Evolutionary conservation across 2,329 filamentous ascomycete species (phyloP).

Genomic region (Dactylellina cionopaga): DNA sequence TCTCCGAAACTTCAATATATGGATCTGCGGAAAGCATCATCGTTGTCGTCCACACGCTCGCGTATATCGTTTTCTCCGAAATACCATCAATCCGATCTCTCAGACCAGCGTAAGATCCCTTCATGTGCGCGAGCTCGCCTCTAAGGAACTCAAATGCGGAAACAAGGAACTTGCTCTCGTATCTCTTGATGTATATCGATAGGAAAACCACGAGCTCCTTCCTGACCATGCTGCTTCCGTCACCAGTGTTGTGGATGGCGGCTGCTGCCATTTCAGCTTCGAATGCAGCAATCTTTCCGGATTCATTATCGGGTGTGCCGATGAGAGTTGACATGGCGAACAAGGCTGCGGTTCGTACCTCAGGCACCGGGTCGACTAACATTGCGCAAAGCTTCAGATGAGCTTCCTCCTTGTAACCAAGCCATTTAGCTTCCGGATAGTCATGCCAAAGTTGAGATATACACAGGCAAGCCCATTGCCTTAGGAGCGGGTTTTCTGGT

Average conservation of each 20-base stretch:
- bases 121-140: slow-evolving; percentile 54
- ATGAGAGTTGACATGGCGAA: slow-evolving; percentile 94
- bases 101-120: slow-evolving; percentile 56
- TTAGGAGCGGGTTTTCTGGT: slow-evolving; percentile 83
- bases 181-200: slow-evolving; percentile 87
- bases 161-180: slow-evolving; percentile 91
- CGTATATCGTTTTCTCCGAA: slow-evolving; percentile 89
- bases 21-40: slow-evolving; percentile 92
- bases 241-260: slow-evolving; percentile 88
- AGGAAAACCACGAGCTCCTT: slow-evolving; percentile 94
- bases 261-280: slow-evolving; percentile 92
- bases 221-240: slow-evolving; percentile 92
- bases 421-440: slow-evolving; percentile 92
- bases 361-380: slow-evolving; percentile 84
- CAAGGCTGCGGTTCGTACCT: slow-evolving; percentile 91
- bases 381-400: slow-evolving; percentile 82
- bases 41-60: slow-evolving; percentile 92
- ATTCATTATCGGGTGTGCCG: slow-evolving; percentile 91
- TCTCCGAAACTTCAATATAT: slow-evolving; percentile 88
- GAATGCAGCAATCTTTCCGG: slow-evolving; percentile 72
- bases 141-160: slow-evolving; percentile 76
- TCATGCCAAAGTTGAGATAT: slow-evolving; percentile 94
- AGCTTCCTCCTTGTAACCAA: slow-evolving; percentile 87
- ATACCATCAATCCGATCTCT: slow-evolving; percentile 66
- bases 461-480: slow-evolving; percentile 96